Percentiles rank a stretch among this genome's conserved stretches.
phyloP scores from a whole-genome alignment of 2,329 filamentous ascomycete genomes.

The Leptographium procerum region DNA sequence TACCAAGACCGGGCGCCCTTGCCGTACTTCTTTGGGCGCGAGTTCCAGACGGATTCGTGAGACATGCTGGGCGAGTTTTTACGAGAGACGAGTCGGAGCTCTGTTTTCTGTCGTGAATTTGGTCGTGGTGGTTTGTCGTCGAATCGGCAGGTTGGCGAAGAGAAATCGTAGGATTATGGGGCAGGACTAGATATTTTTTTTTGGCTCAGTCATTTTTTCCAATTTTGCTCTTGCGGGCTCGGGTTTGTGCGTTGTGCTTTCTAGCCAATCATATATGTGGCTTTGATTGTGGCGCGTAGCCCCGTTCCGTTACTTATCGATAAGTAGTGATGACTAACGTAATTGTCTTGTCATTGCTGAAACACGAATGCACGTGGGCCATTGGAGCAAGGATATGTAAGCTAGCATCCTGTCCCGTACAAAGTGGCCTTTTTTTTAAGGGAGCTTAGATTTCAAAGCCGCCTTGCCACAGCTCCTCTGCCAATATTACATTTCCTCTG shows the following conservation, averaged over 20 bases:
- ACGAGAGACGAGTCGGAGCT: slow-evolving; percentile 2
- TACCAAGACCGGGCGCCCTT: slow-evolving; percentile 94
- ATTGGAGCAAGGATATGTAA: neutral
- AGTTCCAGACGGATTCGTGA: slow-evolving; percentile 98
- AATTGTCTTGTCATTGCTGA: neutral
- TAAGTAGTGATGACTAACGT: slow-evolving; percentile 1
- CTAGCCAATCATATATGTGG: slow-evolving; percentile 3
- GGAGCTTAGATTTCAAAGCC: neutral
- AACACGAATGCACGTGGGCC: too few species aligned
- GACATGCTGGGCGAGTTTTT: slow-evolving; percentile 39
- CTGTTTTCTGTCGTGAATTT: neutral
- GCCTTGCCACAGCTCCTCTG: too few species aligned
- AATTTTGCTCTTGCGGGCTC: slow-evolving; percentile 5
- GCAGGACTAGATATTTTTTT: slow-evolving; percentile 5
- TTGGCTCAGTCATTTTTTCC: slow-evolving; percentile 4
- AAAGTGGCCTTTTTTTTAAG: slow-evolving; percentile 12
- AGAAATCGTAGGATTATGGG: neutral
- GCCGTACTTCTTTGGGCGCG: slow-evolving; percentile 91
- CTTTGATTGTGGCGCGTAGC: neutral
- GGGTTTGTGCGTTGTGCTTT: slow-evolving; percentile 10
- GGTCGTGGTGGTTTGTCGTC: slow-evolving; percentile 4
- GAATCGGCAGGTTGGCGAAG: neutral
- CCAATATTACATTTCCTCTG: neutral
- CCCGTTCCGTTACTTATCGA: slow-evolving; percentile 4
- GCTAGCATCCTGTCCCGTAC: too few species aligned